Percentiles rank a stretch among this genome's conserved stretches.
Evolutionary conservation across 75 land plant genomes (phyloP).

Genomic region (Pinus albicaulis): DNA sequence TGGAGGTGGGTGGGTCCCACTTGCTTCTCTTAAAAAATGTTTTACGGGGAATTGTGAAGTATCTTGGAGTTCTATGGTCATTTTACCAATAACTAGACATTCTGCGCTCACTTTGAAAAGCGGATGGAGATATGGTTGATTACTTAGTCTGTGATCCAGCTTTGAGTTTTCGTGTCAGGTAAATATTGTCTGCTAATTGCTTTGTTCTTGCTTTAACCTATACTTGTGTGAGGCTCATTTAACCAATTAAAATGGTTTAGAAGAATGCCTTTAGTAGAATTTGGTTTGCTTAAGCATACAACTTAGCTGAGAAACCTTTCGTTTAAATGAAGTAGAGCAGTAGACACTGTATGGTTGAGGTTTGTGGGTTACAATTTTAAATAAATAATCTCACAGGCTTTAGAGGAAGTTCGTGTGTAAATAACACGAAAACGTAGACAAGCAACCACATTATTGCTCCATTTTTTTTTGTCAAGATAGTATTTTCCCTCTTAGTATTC

Average conservation of each 20-base stretch:
- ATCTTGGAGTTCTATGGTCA: slow-evolving; percentile 96
- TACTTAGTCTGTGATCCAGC: slow-evolving; percentile 96
- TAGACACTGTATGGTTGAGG: not conserved
- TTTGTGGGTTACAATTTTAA: not conserved
- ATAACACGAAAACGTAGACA: too few species aligned
- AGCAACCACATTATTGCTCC: too few species aligned
- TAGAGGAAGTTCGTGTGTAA: too few species aligned
- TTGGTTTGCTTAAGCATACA: not conserved
- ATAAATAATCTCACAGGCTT: not conserved
- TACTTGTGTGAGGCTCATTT: not conserved
- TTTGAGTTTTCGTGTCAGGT: slow-evolving; percentile 95
- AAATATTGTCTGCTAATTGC: slow-evolving; percentile 14
- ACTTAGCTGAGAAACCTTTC: too few species aligned
- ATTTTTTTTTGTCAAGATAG: not conserved
- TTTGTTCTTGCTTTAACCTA: not conserved
- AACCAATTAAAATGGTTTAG: not conserved
- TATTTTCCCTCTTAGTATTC: not conserved
- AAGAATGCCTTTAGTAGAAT: too few species aligned
- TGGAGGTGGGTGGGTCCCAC: slow-evolving; percentile 99
- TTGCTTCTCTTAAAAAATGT: slow-evolving; percentile 97
- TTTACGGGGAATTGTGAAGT: slow-evolving; percentile 81
- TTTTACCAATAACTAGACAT: slow-evolving; percentile 95
- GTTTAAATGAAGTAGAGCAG: not conserved
- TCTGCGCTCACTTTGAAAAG: slow-evolving; percentile 71
- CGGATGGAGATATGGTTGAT: slow-evolving; percentile 81